phyloP scores from a whole-genome alignment of 2,329 filamentous ascomycete species.

The Penicillium sp. region DNA sequence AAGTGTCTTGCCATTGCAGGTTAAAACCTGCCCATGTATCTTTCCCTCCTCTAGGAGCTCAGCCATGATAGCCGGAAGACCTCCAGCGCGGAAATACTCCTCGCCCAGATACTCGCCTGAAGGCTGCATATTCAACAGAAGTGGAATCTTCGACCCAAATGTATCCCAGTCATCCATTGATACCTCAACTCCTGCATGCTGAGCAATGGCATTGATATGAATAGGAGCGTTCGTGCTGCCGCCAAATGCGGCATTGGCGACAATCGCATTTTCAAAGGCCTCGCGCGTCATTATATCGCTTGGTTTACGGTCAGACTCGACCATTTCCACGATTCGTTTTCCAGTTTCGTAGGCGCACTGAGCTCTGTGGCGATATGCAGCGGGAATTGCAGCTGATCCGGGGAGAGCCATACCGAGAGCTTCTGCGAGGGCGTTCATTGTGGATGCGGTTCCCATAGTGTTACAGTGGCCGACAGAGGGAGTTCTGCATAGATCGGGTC shows the following conservation, averaged over 20 bases:
- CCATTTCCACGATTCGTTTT: constrained; percentile 52
- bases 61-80: constrained; percentile 53
- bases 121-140: constrained; percentile 56
- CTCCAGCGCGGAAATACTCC: constrained; percentile 55
- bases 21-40: constrained; percentile 36
- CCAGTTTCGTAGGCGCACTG: constrained; percentile 52
- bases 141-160: constrained; percentile 50
- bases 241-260: constrained; percentile 55
- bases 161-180: constrained; percentile 55
- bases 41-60: constrained; percentile 52
- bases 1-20: constrained; percentile 36
- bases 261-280: constrained; percentile 58
- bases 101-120: constrained; percentile 54
- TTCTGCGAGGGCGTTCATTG: constrained; percentile 54
- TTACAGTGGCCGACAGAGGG: constrained; percentile 52
- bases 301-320: constrained; percentile 49
- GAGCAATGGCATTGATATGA: constrained; percentile 55
- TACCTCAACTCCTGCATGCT: constrained; percentile 52
- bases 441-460: constrained; percentile 55
- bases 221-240: constrained; percentile 58
- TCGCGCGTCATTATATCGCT: constrained; percentile 55
- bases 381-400: constrained; percentile 52
- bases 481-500: constrained; percentile 29
- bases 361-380: constrained; percentile 49
- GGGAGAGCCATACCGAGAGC: constrained; percentile 54